Base-by-base conservation (phyloP, 352 stramenopile genomes). In the Pythium apleroticum region DNA sequence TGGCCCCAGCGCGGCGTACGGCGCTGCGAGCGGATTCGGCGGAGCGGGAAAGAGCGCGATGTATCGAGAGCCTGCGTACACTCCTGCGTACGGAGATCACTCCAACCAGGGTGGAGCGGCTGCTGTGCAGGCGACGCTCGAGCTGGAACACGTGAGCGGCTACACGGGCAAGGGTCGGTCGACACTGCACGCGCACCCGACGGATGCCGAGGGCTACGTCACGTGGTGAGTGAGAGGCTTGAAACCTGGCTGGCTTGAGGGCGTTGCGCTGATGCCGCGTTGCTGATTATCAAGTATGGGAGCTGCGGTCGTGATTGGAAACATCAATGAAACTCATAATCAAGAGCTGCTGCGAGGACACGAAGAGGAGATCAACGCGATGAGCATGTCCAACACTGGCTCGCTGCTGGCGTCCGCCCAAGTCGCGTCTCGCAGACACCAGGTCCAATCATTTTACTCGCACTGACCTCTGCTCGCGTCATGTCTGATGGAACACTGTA, bases 101-200 rank as follows among this genome's bases (percentile, higher is more conserved):
- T 43, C 46, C 14, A 61, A 68, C 31, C 59, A 65, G 46, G 4
- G 39, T 31, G 43, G 35, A 24, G 39, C 15, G 43, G 65, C 25
- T 12, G 57, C 8, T 68, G 53, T 2, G 10, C 24, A 55, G 43
- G 61, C 25, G 8, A 69, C 63, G 4, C 63, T 93, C 11, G 84
- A 91, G 68, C 71, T 93, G 8, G 82, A 93, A 61, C 82, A 90
- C 33, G 72, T 93, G 50, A 68, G 68, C 25, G 73, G 73, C 3
- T 80, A 73, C 54, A 77, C 66, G 22, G 73, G 73, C 20, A 74
- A 74, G 54, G 66, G 64, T 11, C 66, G 67, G 11, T 66, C 67
- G 28, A 80, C 73, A 19, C 43, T 80, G 11, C 73, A 77, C 33
- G 66, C 69, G 15, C 68, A 80, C 48, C 73, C 73, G 25, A 68